phyloP scores from a whole-genome alignment of 495 filamentous ascomycete species.

The Neurospora cerealis region DNA sequence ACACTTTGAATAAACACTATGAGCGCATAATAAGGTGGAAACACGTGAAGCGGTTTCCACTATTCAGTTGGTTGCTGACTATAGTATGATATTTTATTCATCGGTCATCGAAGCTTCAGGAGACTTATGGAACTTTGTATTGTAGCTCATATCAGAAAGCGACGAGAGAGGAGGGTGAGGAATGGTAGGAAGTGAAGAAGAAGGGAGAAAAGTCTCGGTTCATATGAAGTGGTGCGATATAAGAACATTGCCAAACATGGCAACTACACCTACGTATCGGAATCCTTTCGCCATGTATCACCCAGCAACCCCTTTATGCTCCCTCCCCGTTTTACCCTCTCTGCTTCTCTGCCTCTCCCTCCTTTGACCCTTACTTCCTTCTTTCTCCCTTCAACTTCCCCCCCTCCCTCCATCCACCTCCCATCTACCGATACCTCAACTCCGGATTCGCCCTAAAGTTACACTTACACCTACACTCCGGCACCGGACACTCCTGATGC shows the following conservation, averaged over 20 bases:
- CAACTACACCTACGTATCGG: neutral
- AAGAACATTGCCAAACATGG: neutral
- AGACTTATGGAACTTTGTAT: neutral
- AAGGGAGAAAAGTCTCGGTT: neutral
- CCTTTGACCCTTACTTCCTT: too few species aligned
- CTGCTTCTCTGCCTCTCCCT: neutral
- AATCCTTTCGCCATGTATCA: neutral
- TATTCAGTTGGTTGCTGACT: neutral
- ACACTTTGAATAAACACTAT: too few species aligned
- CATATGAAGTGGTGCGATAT: neutral
- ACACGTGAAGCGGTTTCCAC: neutral
- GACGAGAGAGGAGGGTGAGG: neutral
- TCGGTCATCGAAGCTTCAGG: neutral
- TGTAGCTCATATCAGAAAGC: neutral
- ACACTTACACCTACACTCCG: slow-evolving; percentile 83
- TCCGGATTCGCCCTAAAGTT: slow-evolving; percentile 41
- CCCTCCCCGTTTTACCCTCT: neutral
- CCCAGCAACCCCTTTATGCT: too few species aligned
- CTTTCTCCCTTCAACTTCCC: neutral
- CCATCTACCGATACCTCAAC: slow-evolving; percentile 30
- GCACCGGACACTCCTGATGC: slow-evolving; percentile 76
- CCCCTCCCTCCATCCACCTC: neutral
- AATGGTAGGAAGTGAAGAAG: neutral
- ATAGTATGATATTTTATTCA: neutral
- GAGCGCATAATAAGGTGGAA: too few species aligned